A percentile compares a stretch with the other conserved stretches of the same genome.
phyloP scores from a whole-genome alignment of 2,329 filamentous ascomycete species.

The Colletotrichum sp. region DNA sequence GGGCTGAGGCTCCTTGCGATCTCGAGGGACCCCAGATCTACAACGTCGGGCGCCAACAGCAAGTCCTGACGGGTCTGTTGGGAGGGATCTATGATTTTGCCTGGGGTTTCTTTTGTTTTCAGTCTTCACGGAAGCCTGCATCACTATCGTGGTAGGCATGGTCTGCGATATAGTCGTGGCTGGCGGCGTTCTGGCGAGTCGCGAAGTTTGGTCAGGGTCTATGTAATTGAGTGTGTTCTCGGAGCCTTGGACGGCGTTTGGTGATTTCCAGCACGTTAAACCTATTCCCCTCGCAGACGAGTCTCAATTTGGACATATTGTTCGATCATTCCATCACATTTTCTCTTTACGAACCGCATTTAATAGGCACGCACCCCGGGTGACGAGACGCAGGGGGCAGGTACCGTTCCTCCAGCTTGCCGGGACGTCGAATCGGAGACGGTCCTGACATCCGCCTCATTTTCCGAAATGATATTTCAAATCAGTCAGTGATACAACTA shows the following conservation, averaged over 20 bases:
- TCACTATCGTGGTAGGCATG: background rate
- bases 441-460: background rate
- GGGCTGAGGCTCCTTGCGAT: constrained; percentile 3
- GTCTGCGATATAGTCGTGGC: background rate
- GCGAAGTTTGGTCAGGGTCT: background rate
- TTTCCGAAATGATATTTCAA: background rate
- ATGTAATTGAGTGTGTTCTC: background rate
- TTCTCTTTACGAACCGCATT: background rate
- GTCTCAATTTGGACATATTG: background rate
- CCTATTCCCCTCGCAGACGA: background rate
- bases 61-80: background rate
- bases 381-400: background rate
- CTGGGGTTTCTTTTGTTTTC: background rate
- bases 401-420: background rate
- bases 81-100: background rate
- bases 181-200: constrained; percentile 3
- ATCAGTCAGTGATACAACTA: background rate
- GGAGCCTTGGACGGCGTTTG: background rate
- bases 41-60: background rate
- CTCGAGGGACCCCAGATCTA: constrained; percentile 3
- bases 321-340: background rate
- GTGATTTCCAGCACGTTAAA: background rate
- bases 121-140: background rate
- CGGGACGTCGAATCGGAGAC: background rate
- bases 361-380: background rate